Evolutionary conservation across 331 rosid genomes (phyloP), one percentile per base, ranked within the genome.

Genomic region (Arachis monticola): DNA sequence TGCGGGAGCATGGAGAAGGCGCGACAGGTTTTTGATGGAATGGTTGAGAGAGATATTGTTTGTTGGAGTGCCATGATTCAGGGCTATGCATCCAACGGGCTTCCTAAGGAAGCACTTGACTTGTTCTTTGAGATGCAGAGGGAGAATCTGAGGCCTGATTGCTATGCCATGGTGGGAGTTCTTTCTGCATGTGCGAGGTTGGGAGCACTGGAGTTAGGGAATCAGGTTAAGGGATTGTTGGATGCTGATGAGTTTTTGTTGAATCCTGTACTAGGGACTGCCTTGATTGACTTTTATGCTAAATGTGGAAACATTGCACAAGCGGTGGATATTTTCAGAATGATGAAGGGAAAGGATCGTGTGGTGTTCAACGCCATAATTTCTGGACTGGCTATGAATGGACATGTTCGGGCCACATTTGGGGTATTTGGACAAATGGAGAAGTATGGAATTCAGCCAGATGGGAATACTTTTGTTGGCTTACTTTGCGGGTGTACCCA

Each of bases 31-130:
- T 90, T 91, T 62, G 85, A 88, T 70, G 86, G 76, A 8, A 85
- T 88, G 83, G 70, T 8, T 10, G 93, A 78, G 73, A 90, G 69
- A 83, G 96, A 91, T 79, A 66, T 85, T 44, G 96, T 91, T 72
- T 80, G 83, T 74, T 91, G 96, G 96, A 85, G 93, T 66, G 86
- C 85, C 35, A 77, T 90, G 93, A 88, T 90, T 83, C 89, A 90
- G 72, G 88, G 86, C 9, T 91, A 85, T 69, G 93, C 88, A 0
- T 73, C 77, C 35, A 91, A 86, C 82, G 92, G 93, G 70, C 58
- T 85, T 17, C 88, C 93, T 0, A 85, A 72, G 47, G 89, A 88
- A 45, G 90, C 91, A 0, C 74, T 88, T 8, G 85, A 88, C 35
- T 64, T 88, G 79, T 90, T 88, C 79, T 88, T 82, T 69, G 84